A percentile compares a stretch with the other conserved stretches of the same genome.
These are phyloP conservation scores for Actinomortierella ambigua DNA, from an alignment of 371 early-diverging fungal genomes.

Conservation along the genomic window DNA sequence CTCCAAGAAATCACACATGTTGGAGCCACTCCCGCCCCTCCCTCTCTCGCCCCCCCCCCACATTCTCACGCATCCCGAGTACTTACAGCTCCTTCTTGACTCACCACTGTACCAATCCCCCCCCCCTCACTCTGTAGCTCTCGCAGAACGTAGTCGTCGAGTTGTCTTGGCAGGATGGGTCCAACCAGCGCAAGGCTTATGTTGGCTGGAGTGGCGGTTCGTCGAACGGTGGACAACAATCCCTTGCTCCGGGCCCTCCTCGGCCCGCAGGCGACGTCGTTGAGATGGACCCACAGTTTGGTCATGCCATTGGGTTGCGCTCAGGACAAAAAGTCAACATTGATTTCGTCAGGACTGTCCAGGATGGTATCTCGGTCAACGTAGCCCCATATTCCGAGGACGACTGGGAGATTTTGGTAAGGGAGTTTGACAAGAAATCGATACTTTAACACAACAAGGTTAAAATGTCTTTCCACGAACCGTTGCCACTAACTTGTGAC, in stretches of 20 bases:
- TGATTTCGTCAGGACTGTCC: conserved; percentile 63
- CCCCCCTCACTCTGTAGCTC: conserved; percentile 29
- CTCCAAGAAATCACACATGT: neutral
- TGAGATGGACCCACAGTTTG: conserved; percentile 77
- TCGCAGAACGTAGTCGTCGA: conserved; percentile 71
- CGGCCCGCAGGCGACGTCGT: conserved; percentile 59
- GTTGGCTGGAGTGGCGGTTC: conserved; percentile 77
- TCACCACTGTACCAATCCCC: neutral
- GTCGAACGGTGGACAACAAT: conserved; percentile 50
- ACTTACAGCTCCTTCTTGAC: too few relatives aligned
- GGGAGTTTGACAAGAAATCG: neutral
- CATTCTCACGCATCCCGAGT: too few relatives aligned
- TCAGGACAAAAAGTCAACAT: conserved; percentile 74
- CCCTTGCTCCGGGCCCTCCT: conserved; percentile 50
- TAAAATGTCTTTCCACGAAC: neutral
- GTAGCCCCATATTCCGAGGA: conserved; percentile 82
- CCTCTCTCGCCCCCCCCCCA: too few relatives aligned
- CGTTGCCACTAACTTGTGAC: neutral
- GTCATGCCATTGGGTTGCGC: conserved; percentile 62
- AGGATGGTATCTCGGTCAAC: conserved; percentile 65
- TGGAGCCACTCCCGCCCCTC: too few relatives aligned
- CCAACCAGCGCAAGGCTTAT: conserved; percentile 51
- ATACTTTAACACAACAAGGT: neutral
- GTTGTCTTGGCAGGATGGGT: conserved; percentile 54
- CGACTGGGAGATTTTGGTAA: conserved; percentile 89